Base-by-base conservation (phyloP, 1,139 yeast species). In the Geotrichum aggregatum region DNA sequence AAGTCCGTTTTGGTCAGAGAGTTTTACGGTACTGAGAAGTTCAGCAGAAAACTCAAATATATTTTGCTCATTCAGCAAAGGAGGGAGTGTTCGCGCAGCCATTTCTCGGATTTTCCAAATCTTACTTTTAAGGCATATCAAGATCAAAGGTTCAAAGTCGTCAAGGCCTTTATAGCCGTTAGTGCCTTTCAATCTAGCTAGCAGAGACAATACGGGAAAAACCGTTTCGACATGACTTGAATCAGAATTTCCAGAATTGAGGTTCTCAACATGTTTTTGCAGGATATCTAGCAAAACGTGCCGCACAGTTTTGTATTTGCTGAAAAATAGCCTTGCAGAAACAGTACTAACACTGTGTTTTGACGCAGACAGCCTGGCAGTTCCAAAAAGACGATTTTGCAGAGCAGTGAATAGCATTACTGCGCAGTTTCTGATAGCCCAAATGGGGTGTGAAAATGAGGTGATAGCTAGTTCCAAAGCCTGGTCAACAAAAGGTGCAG, bases 391-490 rank as follows among this genome's bases (percentile, higher is more conserved):
- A 56, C 94, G 76, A 56, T 83, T 83, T 63, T 87, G 92, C 43
- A 91, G 67, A 0, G 96, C 82, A 1, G 95, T 84, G 65, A 89
- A 92, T 40, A 92, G 74, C 98, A 92, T 92, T 28, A 91, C 85
- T 0, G 96, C 88, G 67, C 97, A 87, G 66, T 92, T 92, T 61
- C 96, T 75, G 31, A 92, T 77, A 0, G 96, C 82, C 98, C 98
- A 91, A 31, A 81, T 74, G 0, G 75, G 71, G 3, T 87, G 80
- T 1, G 78, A 75, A 66, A 91, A 87, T 36, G 82, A 76, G 1
- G 70, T 61, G 40, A 92, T 73, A 0, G 95, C 75, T 22, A 87
- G 66, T 22, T 75, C 75, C 38, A 91, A 70, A 0, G 87, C 83
- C 13, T 70, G 68, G 54, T 82, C 83, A 8, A 85, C 75, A 63